These are phyloP conservation scores for Spencermartinsiella ligniputridi DNA, from an alignment of 1,139 yeast genomes.

Conservation along the genomic window DNA sequence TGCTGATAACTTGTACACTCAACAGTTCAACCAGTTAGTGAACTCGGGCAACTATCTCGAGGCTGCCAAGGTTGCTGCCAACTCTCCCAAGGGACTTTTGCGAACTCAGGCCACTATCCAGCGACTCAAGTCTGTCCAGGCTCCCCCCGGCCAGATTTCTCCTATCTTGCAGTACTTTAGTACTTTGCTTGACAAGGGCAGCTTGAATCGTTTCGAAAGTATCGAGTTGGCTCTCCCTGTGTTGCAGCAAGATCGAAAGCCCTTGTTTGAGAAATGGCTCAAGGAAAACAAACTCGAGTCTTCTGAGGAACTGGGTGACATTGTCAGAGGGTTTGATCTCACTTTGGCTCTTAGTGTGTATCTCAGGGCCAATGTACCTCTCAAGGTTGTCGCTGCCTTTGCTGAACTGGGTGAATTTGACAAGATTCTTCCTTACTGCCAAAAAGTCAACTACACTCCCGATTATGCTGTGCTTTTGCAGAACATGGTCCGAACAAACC, in stretches of 20 bases:
- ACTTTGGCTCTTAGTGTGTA: conserved; percentile 89
- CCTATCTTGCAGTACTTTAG: conserved; percentile 93
- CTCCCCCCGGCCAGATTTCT: conserved; percentile 94
- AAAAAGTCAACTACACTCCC: conserved; percentile 83
- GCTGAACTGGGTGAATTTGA: conserved; percentile 98
- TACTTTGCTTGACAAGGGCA: conserved; percentile 86
- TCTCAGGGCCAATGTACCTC: conserved; percentile 75
- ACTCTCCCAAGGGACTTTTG: conserved; percentile 73
- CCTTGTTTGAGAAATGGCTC: conserved; percentile 92
- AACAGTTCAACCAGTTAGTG: conserved; percentile 84
- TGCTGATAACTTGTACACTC: conserved; percentile 85
- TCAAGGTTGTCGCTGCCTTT: conserved; percentile 85
- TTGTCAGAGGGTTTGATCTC: conserved; percentile 82
- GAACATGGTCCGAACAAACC: conserved; percentile 83
- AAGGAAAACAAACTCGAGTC: conserved; percentile 90
- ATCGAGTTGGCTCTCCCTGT: conserved; percentile 95
- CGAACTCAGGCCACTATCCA: conserved; percentile 94
- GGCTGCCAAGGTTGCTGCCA: conserved; percentile 97
- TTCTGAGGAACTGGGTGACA: conserved; percentile 95
- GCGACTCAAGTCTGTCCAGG: conserved; percentile 84
- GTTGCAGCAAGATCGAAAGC: conserved; percentile 91
- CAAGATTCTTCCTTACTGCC: conserved; percentile 90
- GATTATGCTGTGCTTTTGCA: conserved; percentile 89
- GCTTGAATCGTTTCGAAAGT: conserved; percentile 89
- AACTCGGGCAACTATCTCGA: conserved; percentile 82